Evolutionary conservation across 345 rosid genomes (phyloP).

Genomic region (Alliaria petiolata): DNA sequence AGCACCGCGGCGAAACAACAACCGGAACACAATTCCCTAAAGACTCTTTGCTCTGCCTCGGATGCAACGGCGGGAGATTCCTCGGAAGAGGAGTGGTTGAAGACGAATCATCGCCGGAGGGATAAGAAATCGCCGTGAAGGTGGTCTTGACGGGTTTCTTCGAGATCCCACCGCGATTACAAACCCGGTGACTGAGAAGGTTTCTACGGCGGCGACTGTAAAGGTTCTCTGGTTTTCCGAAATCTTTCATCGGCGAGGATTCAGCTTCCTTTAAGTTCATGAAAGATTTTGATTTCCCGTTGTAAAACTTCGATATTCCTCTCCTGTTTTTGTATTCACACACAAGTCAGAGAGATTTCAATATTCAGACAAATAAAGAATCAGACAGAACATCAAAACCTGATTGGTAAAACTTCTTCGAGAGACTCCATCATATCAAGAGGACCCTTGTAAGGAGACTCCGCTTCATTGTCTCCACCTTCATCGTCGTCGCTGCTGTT

Average conservation of each 20-base stretch:
- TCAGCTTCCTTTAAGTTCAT: slow-evolving; percentile 43
- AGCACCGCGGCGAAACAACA: slow-evolving; percentile 52
- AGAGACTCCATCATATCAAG: slow-evolving; percentile 52
- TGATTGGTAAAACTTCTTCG: slow-evolving; percentile 52
- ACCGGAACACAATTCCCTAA: slow-evolving; percentile 36
- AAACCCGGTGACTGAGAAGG: slow-evolving; percentile 39
- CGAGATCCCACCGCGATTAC: slow-evolving; percentile 42
- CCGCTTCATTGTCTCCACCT: slow-evolving; percentile 44
- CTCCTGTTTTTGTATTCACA: slow-evolving; percentile 37
- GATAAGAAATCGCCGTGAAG: slow-evolving; percentile 31
- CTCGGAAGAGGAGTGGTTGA: slow-evolving; percentile 19
- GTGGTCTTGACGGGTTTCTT: slow-evolving; percentile 49
- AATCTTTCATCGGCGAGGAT: slow-evolving; percentile 42
- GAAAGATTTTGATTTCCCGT: slow-evolving; percentile 71
- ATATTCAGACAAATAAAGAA: neutral
- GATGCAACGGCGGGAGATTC: slow-evolving; percentile 51
- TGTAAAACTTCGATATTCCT: slow-evolving; percentile 67
- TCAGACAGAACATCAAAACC: no score
- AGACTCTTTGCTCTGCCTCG: slow-evolving; percentile 30
- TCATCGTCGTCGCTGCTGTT: slow-evolving; percentile 43
- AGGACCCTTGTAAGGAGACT: slow-evolving; percentile 50
- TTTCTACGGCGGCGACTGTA: slow-evolving; percentile 49
- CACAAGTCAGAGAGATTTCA: neutral
- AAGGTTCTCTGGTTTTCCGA: slow-evolving; percentile 55
- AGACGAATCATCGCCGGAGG: slow-evolving; percentile 24